Evolutionary conservation across 352 stramenopile genomes (phyloP).

Genomic region (Phytophthora parvispora): DNA sequence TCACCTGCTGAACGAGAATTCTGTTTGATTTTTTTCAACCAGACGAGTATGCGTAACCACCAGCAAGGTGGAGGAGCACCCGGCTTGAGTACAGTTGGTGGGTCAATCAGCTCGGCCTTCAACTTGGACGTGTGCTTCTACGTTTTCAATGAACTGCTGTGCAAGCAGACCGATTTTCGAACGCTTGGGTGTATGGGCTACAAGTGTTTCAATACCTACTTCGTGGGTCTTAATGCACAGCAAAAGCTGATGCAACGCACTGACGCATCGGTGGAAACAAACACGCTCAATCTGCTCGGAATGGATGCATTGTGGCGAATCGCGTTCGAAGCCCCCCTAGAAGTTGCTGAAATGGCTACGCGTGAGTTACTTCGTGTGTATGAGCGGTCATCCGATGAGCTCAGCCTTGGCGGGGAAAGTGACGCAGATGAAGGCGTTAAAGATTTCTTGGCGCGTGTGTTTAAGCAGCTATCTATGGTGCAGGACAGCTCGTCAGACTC

Average conservation of each 20-base stretch:
- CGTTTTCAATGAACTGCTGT: slow-evolving; percentile 89
- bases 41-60: slow-evolving; percentile 69
- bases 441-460: slow-evolving; percentile 87
- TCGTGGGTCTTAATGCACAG: slow-evolving; percentile 79
- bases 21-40: slow-evolving; percentile 88
- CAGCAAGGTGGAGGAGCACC: slow-evolving; percentile 35
- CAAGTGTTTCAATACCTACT: slow-evolving; percentile 91
- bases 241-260: slow-evolving; percentile 44
- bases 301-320: slow-evolving; percentile 89
- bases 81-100: slow-evolving; percentile 25
- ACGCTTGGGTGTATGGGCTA: slow-evolving; percentile 83
- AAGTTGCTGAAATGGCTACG: slow-evolving; percentile 84
- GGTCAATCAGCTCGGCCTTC: slow-evolving; percentile 80
- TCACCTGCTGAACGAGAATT: slow-evolving; percentile 82
- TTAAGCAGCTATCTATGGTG: slow-evolving; percentile 72
- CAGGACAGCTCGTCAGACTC: slow-evolving; percentile 56
- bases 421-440: slow-evolving; percentile 54
- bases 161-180: slow-evolving; percentile 80
- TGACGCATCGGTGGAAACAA: slow-evolving; percentile 22
- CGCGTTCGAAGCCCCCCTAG: slow-evolving; percentile 80
- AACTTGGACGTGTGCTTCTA: slow-evolving; percentile 79
- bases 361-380: slow-evolving; percentile 87
- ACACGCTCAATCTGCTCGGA: slow-evolving; percentile 60
- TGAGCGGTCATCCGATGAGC: slow-evolving; percentile 59
- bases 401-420: slow-evolving; percentile 8